Evolutionary conservation across 164 flowering plant genomes (phyloP), one percentile per base, ranked within the genome.

Genomic region (Magnolia changhungtana): DNA sequence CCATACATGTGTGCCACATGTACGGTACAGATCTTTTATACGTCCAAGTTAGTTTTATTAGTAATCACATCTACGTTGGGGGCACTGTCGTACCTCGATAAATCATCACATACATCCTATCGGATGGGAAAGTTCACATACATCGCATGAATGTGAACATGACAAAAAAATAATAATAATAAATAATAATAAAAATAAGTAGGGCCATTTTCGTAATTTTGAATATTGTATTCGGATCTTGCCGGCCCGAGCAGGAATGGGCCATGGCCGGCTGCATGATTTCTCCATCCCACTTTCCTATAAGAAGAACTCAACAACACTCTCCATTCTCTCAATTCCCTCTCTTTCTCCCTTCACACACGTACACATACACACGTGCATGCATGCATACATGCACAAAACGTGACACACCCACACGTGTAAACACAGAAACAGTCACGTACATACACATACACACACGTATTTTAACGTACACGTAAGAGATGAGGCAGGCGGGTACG

Each of bases 401-500:
- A 37, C 45, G 45, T 37, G 45, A 37, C 4, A 37, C 45, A 37
- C 45, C 45, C 45, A 37, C 45, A 37, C 4, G 45, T 37, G 45
- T 37, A 37, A 37, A 37, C 45, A 4, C 45, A 37, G 45, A 37
- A 37, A 37, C 45, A 50, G 14, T 72, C n/a, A 10, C 16, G 49
- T 16, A 23, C 14, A 31, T 37, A 69, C 8, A 67, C 29, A 67
- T 21, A 23, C 45, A 24, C 29, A 16, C 55, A 65, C 24, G 16
- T 29, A 1, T 5, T 21, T 7, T 21, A 1, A 23, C 18, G 18
- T 18, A 61, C 2, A 2, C 49, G 9, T 7, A 13, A 81, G 68
- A 1, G 29, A 88, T 88, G 92, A 82, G 95, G 80, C 88, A 87
- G 73, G 82, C 92, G 0, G 90, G 94, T 8, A 69, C 75, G 3